Conservation (phyloP, 768 basidiomycete genomes). For the Lyophyllum decastes region DNA sequence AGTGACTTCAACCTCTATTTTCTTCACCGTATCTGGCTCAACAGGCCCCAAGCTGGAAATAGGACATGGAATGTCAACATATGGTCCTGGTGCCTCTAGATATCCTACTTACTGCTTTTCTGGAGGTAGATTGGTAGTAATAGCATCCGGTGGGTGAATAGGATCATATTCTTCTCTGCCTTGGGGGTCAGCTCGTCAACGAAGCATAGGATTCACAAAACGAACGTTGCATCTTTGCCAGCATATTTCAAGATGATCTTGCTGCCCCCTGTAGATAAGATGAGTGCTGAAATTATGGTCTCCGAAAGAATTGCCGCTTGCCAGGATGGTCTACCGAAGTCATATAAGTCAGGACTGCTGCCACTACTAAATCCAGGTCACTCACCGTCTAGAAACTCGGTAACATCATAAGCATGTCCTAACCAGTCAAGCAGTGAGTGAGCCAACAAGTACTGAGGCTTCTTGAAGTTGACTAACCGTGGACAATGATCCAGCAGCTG, state of each 20-base stretch:
- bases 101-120: constrained; percentile 71
- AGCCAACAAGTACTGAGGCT: constrained; percentile 5
- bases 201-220: constrained; percentile 9
- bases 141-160: constrained; percentile 86
- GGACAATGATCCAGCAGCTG: constrained; percentile 84
- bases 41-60: constrained; percentile 64
- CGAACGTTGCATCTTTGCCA: constrained; percentile 87
- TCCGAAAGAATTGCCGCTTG: constrained; percentile 20
- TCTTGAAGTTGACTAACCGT: constrained; percentile 45
- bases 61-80: not conserved
- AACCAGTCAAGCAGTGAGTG: not conserved
- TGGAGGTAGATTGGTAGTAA: constrained; percentile 72
- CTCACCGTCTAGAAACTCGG: constrained; percentile 72
- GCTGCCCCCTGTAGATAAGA: constrained; percentile 59
- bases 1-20: constrained; percentile 62
- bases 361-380: not conserved
- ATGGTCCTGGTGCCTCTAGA: not conserved
- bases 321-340: constrained; percentile 60
- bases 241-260: constrained; percentile 87
- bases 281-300: not conserved
- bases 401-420: constrained; percentile 81
- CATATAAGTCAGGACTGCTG: not conserved
- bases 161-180: constrained; percentile 78
- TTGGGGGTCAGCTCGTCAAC: not conserved
- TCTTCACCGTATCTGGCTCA: constrained; percentile 66